Conservation (phyloP, 192 early-diverging fungal species). For the Pilobolus umbonatus region DNA sequence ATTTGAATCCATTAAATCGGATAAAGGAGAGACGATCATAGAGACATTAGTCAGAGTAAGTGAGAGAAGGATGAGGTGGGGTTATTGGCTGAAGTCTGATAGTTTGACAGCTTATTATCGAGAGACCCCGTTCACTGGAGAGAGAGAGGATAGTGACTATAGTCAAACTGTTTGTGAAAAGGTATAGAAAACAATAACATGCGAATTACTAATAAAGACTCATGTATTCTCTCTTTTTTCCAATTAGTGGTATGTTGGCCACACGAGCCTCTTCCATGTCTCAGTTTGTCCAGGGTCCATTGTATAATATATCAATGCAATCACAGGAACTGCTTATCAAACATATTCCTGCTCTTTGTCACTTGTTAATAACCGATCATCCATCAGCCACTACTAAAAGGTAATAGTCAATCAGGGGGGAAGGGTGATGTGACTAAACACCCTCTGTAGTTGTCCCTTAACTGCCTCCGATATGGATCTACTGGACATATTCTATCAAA, state of each 20-base stretch:
- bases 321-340: slow-evolving; percentile 18
- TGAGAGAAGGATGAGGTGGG: background rate
- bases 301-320: slow-evolving; percentile 20
- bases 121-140: background rate
- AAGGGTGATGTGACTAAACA: background rate
- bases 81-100: background rate
- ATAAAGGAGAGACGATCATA: slow-evolving; percentile 15
- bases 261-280: slow-evolving; percentile 9
- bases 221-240: background rate
- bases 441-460: slow-evolving; percentile 6
- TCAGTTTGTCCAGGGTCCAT: slow-evolving; percentile 19
- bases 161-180: slow-evolving; percentile 22
- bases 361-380: slow-evolving; percentile 15
- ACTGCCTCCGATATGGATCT: slow-evolving; percentile 20
- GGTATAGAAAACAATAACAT: slow-evolving; percentile 2
- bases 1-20: slow-evolving; percentile 8
- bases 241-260: slow-evolving; percentile 19
- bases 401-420: background rate
- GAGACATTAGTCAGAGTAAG: slow-evolving; percentile 20
- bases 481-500: slow-evolving; percentile 23
- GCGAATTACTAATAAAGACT: background rate
- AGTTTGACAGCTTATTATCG: slow-evolving; percentile 12
- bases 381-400: background rate
- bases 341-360: slow-evolving; percentile 14
- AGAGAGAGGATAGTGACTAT: slow-evolving; percentile 13